Evolutionary conservation across 176 grass and related monocot genomes (phyloP).

Genomic region (Puccinellia tenuiflora): DNA sequence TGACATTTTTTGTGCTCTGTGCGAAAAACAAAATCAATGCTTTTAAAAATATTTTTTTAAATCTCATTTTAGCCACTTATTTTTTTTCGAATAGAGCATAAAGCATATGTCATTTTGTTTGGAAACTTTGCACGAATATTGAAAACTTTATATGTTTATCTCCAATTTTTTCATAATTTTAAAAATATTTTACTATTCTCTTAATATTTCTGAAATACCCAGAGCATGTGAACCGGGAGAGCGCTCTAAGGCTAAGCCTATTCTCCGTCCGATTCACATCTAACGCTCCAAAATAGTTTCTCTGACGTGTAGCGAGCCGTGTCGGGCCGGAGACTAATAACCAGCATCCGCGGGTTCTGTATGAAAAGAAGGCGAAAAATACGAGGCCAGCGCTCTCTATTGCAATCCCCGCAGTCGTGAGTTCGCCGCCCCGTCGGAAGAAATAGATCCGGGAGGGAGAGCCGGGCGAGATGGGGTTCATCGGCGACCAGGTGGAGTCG

Average conservation of each 20-base stretch:
- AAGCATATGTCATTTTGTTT: too few relatives aligned
- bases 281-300: neutral
- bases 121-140: too few relatives aligned
- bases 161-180: too few relatives aligned
- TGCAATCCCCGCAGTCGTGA: neutral
- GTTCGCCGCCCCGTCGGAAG: neutral
- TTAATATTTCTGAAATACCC: too few relatives aligned
- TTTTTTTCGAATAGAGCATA: too few relatives aligned
- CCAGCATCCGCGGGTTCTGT: neutral
- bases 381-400: neutral
- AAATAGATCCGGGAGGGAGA: neutral
- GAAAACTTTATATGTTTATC: too few relatives aligned
- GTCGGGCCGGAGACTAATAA: neutral
- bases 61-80: too few relatives aligned
- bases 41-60: too few relatives aligned
- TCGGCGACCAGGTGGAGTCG: constrained; percentile 55
- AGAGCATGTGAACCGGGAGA: neutral
- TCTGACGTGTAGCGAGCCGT: neutral
- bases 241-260: neutral
- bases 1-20: too few relatives aligned
- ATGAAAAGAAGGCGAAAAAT: constrained; percentile 1
- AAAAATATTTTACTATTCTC: too few relatives aligned
- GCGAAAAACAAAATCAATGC: too few relatives aligned
- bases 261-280: neutral
- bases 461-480: constrained; percentile 45